These are phyloP conservation scores for Monilinia vaccinii-corymbosi DNA, from an alignment of 2,329 filamentous ascomycete genomes.

Conservation along the genomic window DNA sequence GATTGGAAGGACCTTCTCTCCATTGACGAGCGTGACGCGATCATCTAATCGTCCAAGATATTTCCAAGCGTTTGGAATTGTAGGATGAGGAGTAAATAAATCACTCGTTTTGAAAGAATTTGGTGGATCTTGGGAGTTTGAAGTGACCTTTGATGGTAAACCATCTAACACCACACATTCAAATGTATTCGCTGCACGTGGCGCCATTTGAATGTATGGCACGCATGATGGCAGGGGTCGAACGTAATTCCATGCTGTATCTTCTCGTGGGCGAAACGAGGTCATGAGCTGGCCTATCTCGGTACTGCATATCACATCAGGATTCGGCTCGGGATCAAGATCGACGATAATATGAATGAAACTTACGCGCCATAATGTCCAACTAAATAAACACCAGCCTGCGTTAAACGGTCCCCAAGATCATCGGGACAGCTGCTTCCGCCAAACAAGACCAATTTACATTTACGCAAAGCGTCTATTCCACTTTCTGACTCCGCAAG, in stretches of 20 bases:
- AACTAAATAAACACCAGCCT: constrained; percentile 44
- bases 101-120: constrained; percentile 39
- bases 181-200: constrained; percentile 8
- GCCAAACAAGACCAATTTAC: constrained; percentile 47
- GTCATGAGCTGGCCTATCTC: constrained; percentile 56
- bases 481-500: constrained; percentile 50
- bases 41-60: constrained; percentile 39
- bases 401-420: constrained; percentile 44
- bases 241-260: constrained; percentile 55
- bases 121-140: constrained; percentile 33
- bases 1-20: constrained; percentile 40
- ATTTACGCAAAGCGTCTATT: constrained; percentile 35
- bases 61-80: constrained; percentile 36
- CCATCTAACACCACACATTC: constrained; percentile 30
- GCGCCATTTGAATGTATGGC: constrained; percentile 14
- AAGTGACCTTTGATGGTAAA: constrained; percentile 32
- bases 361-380: constrained; percentile 47
- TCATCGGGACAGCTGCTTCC: constrained; percentile 51
- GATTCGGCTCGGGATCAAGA: background rate
- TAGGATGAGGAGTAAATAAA: constrained; percentile 35
- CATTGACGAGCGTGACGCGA: constrained; percentile 38
- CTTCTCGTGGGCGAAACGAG: constrained; percentile 40
- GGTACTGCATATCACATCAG: constrained; percentile 31
- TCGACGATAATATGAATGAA: background rate
- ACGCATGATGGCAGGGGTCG: constrained; percentile 23